Conservation (phyloP, 805 yeast species). For the Brettanomyces nanus region DNA sequence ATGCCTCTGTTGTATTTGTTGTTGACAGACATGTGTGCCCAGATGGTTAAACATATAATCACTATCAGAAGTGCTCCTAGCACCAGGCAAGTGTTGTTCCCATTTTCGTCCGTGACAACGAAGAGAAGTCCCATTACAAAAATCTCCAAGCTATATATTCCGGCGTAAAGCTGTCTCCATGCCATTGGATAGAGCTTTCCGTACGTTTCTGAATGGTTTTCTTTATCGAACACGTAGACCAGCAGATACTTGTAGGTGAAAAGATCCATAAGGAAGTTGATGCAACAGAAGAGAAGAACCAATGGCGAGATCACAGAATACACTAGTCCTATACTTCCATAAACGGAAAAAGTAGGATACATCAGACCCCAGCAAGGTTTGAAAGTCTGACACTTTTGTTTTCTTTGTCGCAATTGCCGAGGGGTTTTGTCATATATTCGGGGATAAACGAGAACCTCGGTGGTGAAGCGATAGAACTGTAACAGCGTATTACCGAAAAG, state of each 20-base stretch:
- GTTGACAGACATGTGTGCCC: constrained; percentile 47
- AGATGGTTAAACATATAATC: constrained; percentile 44
- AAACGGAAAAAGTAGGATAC: constrained; percentile 69
- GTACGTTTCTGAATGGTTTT: constrained; percentile 50
- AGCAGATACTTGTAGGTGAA: constrained; percentile 66
- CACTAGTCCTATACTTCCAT: constrained; percentile 70
- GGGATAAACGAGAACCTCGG: constrained; percentile 26
- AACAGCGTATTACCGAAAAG: constrained; percentile 66
- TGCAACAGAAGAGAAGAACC: constrained; percentile 50
- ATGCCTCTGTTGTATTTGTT: constrained; percentile 30
- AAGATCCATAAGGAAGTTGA: constrained; percentile 50
- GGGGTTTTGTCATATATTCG: constrained; percentile 49
- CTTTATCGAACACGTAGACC: constrained; percentile 44
- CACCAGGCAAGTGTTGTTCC: constrained; percentile 41
- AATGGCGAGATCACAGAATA: constrained; percentile 77
- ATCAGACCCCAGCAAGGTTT: constrained; percentile 66
- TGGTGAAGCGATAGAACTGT: constrained; percentile 45
- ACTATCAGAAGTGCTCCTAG: constrained; percentile 38
- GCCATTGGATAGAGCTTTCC: constrained; percentile 73
- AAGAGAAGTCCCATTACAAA: constrained; percentile 73
- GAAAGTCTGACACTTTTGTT: constrained; percentile 30
- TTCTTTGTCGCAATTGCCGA: constrained; percentile 40
- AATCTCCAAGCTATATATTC: constrained; percentile 73
- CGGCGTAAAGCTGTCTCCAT: constrained; percentile 67
- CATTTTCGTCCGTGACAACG: constrained; percentile 44